Base-by-base conservation (phyloP, 1,284 basidiomycete species). In the Ceratobasidium sp. region DNA sequence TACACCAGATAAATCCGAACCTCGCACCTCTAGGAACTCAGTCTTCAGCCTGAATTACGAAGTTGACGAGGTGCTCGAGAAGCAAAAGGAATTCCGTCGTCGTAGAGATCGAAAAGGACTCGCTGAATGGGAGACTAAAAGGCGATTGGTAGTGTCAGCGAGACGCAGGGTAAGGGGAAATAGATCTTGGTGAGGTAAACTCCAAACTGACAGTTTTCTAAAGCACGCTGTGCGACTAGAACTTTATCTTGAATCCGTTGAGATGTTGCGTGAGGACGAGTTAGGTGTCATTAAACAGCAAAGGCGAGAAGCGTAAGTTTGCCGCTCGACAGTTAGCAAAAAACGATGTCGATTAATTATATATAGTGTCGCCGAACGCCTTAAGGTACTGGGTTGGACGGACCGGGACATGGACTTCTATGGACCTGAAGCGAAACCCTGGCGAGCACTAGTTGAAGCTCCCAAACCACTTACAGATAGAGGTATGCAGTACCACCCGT, bases 381-480 rank as follows among this genome's bases (percentile, higher is more conserved):
- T 67, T 7, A 26, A 46, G 18, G 64, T 44, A 6, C 23, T 67
- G 26, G 64, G 64, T 7, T 67, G 64, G 64, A 67, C 64, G 26
- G 64, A 49, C 44, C 5, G 13, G 23, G 44, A 67, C 23, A 46
- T 46, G 20, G 20, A 15, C 3, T 49, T 46, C 26, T 12, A 28
- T 49, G 13, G 42, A 26, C 10, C 23, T n/a, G 40, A 15, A 15
- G n/a, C n/a, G 20, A 28, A 28, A 13, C 7, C 20, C n/a, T 69
- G 67, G 67, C 33, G 20, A 18, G n/a, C 51, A 9, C 67, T 69
- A 26, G 51, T 69, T 4, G 51, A 42, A 13, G 51, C 46, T 7
- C 67, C 67, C 7, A 69, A 69, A 55, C 51, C 67, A n/a, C 67
- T 69, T 13, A 69, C 67, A 3, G 67, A 69, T 5, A n/a, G 51